Conservation (phyloP, 306 rosid genomes). For the Citrullus mucosospermus region DNA sequence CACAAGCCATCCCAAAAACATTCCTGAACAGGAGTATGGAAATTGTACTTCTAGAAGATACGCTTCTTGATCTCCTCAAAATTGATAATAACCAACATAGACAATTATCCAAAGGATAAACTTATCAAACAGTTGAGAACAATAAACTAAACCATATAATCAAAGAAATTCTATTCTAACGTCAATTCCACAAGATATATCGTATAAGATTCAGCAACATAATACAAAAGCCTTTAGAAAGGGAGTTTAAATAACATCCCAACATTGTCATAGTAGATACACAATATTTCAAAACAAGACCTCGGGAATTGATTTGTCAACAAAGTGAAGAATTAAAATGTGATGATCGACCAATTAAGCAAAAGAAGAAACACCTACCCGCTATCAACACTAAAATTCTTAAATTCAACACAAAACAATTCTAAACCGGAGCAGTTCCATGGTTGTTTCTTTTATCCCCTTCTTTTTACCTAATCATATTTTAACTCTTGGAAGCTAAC, state of each 20-base stretch:
- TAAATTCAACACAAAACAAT: conserved; percentile 32
- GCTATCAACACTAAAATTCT: conserved; percentile 11
- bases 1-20: too few relatives aligned
- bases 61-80: neutral
- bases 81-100: too few relatives aligned
- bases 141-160: neutral
- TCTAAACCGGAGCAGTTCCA: neutral
- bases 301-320: neutral
- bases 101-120: too few relatives aligned
- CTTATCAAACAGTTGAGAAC: too few relatives aligned
- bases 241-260: neutral
- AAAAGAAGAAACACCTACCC: neutral
- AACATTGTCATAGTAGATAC: neutral
- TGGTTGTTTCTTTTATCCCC: neutral
- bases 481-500: conserved; percentile 28
- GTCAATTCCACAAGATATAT: neutral
- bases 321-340: neutral
- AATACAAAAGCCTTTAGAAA: neutral
- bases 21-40: too few relatives aligned
- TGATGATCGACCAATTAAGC: neutral
- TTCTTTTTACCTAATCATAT: neutral
- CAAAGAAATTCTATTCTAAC: neutral
- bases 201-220: neutral
- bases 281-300: neutral
- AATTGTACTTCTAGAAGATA: too few relatives aligned